These are phyloP conservation scores for Cenchrus americanus DNA, from an alignment of 176 grass and related monocot species.

Conservation along the genomic window DNA sequence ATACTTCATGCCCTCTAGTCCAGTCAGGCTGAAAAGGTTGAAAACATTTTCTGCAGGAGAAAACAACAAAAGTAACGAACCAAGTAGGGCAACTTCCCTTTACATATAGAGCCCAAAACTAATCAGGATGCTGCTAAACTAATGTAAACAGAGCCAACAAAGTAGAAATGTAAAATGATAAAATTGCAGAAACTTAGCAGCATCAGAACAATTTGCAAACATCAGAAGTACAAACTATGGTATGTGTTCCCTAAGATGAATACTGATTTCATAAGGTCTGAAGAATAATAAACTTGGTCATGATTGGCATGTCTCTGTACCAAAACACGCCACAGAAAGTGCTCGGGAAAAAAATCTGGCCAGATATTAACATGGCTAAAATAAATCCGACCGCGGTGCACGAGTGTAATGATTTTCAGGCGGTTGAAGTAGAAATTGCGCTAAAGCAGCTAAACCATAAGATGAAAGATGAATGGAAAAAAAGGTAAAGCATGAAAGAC, in stretches of 20 bases:
- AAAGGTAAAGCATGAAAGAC: neutral
- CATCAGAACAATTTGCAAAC: slow-evolving; percentile 1
- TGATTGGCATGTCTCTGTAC: slow-evolving; percentile 1
- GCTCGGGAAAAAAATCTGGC: neutral
- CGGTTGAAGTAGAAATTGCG: slow-evolving; percentile 4
- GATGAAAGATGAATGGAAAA: slow-evolving; percentile 8
- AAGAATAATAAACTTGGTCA: slow-evolving; percentile 36
- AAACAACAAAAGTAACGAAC: slow-evolving; percentile 33
- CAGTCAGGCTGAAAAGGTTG: slow-evolving; percentile 74
- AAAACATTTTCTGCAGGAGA: slow-evolving; percentile 85
- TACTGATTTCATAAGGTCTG: slow-evolving; percentile 21
- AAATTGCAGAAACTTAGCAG: neutral
- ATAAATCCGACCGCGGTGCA: neutral
- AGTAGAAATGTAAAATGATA: neutral
- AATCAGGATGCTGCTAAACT: slow-evolving; percentile 15
- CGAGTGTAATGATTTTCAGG: neutral
- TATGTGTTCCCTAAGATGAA: slow-evolving; percentile 14
- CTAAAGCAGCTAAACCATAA: neutral
- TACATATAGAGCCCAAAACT: slow-evolving; percentile 33
- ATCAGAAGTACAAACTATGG: slow-evolving; percentile 13
- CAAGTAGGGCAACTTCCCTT: slow-evolving; percentile 7
- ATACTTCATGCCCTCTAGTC: slow-evolving; percentile 72
- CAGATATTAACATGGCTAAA: neutral
- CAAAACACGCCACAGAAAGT: neutral
- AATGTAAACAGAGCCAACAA: slow-evolving; percentile 32